A percentile compares a stretch with the other conserved stretches of the same genome.
Conservation (phyloP, 305 asterid genomes). For the Fraxinus floribunda region DNA sequence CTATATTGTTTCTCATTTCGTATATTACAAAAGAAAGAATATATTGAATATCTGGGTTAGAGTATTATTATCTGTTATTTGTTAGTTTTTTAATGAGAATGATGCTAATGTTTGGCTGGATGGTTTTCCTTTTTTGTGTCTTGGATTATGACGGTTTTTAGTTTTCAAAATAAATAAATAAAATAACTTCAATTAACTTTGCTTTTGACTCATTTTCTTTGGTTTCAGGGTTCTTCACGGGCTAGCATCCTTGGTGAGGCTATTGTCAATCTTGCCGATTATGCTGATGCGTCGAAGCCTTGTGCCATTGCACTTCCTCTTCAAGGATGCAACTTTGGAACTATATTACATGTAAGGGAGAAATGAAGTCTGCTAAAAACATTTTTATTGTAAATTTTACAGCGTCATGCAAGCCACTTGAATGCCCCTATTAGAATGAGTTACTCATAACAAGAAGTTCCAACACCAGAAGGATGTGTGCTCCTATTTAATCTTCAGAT, state of each 20-base stretch:
- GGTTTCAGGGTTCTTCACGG: constrained; percentile 88
- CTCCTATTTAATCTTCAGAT: background rate
- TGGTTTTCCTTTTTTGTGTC: background rate
- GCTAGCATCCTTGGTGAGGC: constrained; percentile 94
- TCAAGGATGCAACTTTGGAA: constrained; percentile 79
- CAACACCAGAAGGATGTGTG: background rate
- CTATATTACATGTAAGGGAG: constrained; percentile 78
- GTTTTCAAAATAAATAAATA: background rate
- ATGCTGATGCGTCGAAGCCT: constrained; percentile 86
- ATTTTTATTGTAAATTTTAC: constrained; percentile 3
- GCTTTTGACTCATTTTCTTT: constrained; percentile 21
- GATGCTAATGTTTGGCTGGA: background rate
- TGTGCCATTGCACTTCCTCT: constrained; percentile 73
- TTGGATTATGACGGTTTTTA: background rate
- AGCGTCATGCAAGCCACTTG: background rate
- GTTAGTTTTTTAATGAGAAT: background rate
- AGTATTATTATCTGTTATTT: background rate
- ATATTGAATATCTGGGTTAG: background rate
- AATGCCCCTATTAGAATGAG: background rate
- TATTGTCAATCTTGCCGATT: constrained; percentile 84
- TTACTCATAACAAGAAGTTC: background rate
- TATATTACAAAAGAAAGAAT: background rate
- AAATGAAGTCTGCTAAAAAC: constrained; percentile 3
- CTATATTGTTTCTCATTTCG: background rate
- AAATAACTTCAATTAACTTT: background rate